Conservation (phyloP, 2,329 filamentous ascomycete genomes). For the Cladosporium austrohemisphaericum region DNA sequence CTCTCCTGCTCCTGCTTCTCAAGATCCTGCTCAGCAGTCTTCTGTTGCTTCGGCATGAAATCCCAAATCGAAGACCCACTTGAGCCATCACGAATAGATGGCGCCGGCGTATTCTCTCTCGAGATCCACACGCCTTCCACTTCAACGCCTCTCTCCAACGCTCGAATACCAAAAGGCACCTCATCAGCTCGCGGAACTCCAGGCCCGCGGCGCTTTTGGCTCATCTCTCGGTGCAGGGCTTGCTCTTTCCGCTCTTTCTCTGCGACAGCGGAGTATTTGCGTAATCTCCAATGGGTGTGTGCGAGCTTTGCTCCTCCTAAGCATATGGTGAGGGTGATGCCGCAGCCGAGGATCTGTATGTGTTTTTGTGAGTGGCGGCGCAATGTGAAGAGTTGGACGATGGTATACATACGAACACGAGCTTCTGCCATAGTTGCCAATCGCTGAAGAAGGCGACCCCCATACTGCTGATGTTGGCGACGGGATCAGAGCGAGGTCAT, state of each 20-base stretch:
- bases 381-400: neutral
- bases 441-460: constrained; percentile 38
- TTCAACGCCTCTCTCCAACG: constrained; percentile 76
- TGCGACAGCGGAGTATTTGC: constrained; percentile 37
- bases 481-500: neutral
- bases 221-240: constrained; percentile 32
- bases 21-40: neutral
- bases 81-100: constrained; percentile 2
- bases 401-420: constrained; percentile 71
- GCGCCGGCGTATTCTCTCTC: constrained; percentile 39
- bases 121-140: constrained; percentile 72
- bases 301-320: constrained; percentile 64
- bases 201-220: constrained; percentile 27
- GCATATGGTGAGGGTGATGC: constrained; percentile 66
- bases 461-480: neutral
- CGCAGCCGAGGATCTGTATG: constrained; percentile 64
- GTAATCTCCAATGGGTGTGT: constrained; percentile 40
- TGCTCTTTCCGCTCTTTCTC: constrained; percentile 31
- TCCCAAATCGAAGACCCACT: constrained; percentile 11
- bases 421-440: constrained; percentile 84
- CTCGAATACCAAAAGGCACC: constrained; percentile 81
- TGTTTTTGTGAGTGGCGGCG: constrained; percentile 26
- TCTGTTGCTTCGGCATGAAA: constrained; percentile 13
- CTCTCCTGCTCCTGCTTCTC: constrained; percentile 5
- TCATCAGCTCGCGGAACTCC: constrained; percentile 53